phyloP scores from a whole-genome alignment of 2,329 filamentous ascomycete genomes.

The Aspergillus texensis region DNA sequence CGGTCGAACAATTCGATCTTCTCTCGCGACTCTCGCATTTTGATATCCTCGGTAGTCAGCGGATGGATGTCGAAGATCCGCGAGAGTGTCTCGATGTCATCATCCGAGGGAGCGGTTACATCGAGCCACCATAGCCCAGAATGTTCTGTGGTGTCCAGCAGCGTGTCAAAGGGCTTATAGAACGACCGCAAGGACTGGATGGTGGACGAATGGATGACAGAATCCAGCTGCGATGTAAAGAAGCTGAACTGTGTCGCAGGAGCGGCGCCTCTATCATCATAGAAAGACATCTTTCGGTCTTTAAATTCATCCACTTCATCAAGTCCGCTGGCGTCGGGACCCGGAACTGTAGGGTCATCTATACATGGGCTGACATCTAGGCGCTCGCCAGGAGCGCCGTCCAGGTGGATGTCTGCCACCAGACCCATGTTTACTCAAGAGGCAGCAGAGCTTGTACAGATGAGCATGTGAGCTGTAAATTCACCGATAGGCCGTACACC shows the following conservation, averaged over 20 bases:
- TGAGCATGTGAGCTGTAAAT: constrained; percentile 1
- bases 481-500: constrained; percentile 3
- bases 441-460: neutral
- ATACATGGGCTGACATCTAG: neutral
- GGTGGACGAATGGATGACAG: constrained; percentile 82
- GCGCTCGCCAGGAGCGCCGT: constrained; percentile 2
- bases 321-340: neutral
- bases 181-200: constrained; percentile 80
- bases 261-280: neutral
- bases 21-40: constrained; percentile 86
- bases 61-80: constrained; percentile 94
- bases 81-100: constrained; percentile 84
- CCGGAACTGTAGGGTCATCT: neutral
- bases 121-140: constrained; percentile 97
- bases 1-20: constrained; percentile 97
- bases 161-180: constrained; percentile 75
- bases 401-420: constrained; percentile 5
- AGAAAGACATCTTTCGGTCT: constrained; percentile 5
- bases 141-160: constrained; percentile 49
- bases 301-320: neutral
- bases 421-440: constrained; percentile 4
- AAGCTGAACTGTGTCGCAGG: constrained; percentile 82
- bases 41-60: constrained; percentile 91
- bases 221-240: constrained; percentile 88
- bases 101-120: constrained; percentile 80